Percentiles rank a stretch among this genome's conserved stretches.
Conservation (phyloP, 1,284 basidiomycete genomes). For the Apiotrichum domesticum region DNA sequence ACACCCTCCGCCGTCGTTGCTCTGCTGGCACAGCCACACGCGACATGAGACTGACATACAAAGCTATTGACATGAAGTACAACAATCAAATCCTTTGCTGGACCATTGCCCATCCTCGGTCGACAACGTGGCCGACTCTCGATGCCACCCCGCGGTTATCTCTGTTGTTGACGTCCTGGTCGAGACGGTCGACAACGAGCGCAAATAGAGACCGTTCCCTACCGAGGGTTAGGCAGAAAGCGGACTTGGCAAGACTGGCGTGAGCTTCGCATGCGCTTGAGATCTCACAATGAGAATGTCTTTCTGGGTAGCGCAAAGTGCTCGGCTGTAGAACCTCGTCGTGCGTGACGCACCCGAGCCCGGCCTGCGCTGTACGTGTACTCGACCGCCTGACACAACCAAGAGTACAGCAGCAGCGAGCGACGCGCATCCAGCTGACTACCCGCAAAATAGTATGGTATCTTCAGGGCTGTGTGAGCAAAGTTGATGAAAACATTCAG, state of each 20-base stretch:
- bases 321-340: constrained; percentile 13
- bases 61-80: too few relatives aligned
- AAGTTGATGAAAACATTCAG: constrained; percentile 83
- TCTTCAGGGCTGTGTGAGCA: constrained; percentile 78
- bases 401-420: constrained; percentile 13
- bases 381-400: constrained; percentile 24
- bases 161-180: constrained; percentile 11
- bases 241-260: constrained; percentile 69
- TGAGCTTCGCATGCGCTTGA: neutral
- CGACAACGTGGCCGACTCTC: neutral
- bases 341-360: constrained; percentile 32
- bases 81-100: neutral
- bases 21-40: too few relatives aligned
- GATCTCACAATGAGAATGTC: constrained; percentile 60
- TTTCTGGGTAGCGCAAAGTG: constrained; percentile 51
- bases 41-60: too few relatives aligned
- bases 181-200: constrained; percentile 20
- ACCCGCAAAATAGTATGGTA: constrained; percentile 69
- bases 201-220: constrained; percentile 47
- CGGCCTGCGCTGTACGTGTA: constrained; percentile 40
- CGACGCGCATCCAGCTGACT: constrained; percentile 48
- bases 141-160: constrained; percentile 1
- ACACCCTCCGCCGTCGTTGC: too few relatives aligned
- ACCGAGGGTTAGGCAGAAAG: constrained; percentile 59
- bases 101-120: neutral